A percentile compares a stretch with the other conserved stretches of the same genome.
Conservation (phyloP, 768 basidiomycete species). For the Mycena olivaceomarginata region DNA sequence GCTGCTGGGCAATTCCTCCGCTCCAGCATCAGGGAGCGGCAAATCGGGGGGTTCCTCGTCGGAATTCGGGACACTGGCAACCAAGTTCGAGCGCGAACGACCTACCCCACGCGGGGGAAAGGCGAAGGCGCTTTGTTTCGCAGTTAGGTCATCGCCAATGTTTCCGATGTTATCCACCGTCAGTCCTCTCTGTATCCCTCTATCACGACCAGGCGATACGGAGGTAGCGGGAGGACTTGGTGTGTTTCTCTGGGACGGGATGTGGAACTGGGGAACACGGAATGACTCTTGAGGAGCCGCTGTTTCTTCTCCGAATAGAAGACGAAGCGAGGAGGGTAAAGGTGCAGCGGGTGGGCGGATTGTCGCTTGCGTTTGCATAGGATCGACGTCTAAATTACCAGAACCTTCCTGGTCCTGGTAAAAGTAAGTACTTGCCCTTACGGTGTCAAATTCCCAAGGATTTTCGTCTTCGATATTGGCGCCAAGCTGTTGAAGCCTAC, state of each 20-base stretch:
- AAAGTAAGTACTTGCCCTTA: conserved; percentile 61
- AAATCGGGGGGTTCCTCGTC: conserved; percentile 51
- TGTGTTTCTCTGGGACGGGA: conserved; percentile 49
- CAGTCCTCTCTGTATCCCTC: conserved; percentile 54
- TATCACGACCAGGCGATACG: conserved; percentile 60
- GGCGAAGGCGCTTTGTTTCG: conserved; percentile 70
- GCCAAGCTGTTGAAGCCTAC: conserved; percentile 44
- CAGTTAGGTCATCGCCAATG: conserved; percentile 62
- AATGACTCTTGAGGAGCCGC: conserved; percentile 61
- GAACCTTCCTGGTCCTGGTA: conserved; percentile 20
- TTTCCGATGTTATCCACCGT: conserved; percentile 52
- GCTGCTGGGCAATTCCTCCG: conserved; percentile 21
- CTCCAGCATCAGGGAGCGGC: conserved; percentile 1
- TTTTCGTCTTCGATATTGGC: conserved; percentile 57
- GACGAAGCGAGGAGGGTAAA: conserved; percentile 86
- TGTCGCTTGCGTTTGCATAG: conserved; percentile 37
- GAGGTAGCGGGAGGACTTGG: conserved; percentile 51
- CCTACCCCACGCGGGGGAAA: conserved; percentile 69
- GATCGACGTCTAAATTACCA: conserved; percentile 13
- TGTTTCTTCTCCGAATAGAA: conserved; percentile 82
- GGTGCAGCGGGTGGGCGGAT: conserved; percentile 53
- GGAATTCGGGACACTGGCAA: conserved; percentile 48
- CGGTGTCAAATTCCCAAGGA: conserved; percentile 88
- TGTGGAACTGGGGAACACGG: conserved; percentile 61
- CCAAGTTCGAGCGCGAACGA: conserved; percentile 57